These are phyloP conservation scores for Aphanomyces astaci DNA, from an alignment of 352 stramenopile genomes.

Conservation along the genomic window DNA sequence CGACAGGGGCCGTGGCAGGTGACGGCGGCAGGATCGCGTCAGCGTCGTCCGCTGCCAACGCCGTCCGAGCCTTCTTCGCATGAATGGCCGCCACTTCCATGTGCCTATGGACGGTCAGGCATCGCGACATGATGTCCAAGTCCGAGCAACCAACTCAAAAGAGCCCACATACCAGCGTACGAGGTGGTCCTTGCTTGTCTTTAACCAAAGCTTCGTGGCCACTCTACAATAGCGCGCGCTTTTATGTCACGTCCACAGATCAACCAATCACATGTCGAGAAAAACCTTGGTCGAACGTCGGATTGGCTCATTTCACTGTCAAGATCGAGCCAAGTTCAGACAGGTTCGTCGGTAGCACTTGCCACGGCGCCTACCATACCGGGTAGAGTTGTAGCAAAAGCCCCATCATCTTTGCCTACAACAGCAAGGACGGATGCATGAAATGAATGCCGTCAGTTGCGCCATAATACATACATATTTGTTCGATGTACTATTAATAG, in stretches of 20 bases:
- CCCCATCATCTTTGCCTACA: too few relatives aligned
- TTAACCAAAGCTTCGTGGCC: not conserved
- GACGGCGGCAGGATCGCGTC: not conserved
- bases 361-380: too few relatives aligned
- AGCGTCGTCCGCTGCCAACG: not conserved
- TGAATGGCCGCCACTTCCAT: not conserved
- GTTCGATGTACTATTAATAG: too few relatives aligned
- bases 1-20: not conserved
- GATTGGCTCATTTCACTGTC: not conserved
- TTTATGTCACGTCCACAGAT: slow-evolving; percentile 6
- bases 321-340: not conserved
- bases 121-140: slow-evolving; percentile 8
- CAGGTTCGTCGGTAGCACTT: not conserved
- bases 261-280: not conserved
- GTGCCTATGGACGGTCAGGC: slow-evolving; percentile 18
- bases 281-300: too few relatives aligned
- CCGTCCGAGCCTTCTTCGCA: not conserved
- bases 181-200: not conserved
- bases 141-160: not conserved
- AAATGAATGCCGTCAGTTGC: too few relatives aligned
- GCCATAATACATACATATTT: too few relatives aligned
- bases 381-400: too few relatives aligned
- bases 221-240: not conserved
- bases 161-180: too few relatives aligned
- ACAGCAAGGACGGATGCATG: too few relatives aligned